Evolutionary conservation across 148 eudicot species (phyloP).

Genomic region (Chenopodium album): DNA sequence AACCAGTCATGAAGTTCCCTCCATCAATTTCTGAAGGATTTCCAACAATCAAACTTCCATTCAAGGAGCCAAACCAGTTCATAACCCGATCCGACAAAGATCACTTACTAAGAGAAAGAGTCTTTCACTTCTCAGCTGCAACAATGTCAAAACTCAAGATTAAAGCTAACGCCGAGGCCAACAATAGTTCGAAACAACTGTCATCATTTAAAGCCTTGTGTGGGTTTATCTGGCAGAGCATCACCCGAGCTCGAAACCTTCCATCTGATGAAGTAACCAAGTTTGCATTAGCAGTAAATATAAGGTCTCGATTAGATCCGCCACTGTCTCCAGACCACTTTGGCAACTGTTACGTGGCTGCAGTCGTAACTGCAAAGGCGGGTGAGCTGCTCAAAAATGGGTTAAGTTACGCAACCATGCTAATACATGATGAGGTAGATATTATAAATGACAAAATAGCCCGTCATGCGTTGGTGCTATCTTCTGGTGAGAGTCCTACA

Average conservation of each 20-base stretch:
- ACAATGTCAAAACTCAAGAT: conserved; percentile 24
- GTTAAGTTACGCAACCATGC: not conserved
- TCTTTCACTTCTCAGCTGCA: conserved; percentile 17
- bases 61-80: not conserved
- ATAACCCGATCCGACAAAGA: not conserved
- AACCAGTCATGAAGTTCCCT: not conserved
- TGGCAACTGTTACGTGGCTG: not conserved
- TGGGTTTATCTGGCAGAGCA: conserved; percentile 27
- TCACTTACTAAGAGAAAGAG: not conserved
- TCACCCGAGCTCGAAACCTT: not conserved
- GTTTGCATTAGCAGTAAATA: not conserved
- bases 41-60: conserved; percentile 10
- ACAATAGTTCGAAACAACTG: no score
- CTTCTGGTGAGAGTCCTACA: not conserved
- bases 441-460: not conserved
- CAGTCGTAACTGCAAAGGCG: not conserved
- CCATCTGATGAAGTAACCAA: not conserved
- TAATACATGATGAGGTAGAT: not conserved
- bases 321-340: conserved; percentile 15
- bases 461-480: not conserved
- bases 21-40: not conserved
- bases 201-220: not conserved
- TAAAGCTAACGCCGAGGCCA: not conserved
- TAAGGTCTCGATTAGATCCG: conserved; percentile 22
- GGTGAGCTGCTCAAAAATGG: not conserved